Conservation (phyloP, 2,329 filamentous ascomycete species). For the Fusarium sp. region DNA sequence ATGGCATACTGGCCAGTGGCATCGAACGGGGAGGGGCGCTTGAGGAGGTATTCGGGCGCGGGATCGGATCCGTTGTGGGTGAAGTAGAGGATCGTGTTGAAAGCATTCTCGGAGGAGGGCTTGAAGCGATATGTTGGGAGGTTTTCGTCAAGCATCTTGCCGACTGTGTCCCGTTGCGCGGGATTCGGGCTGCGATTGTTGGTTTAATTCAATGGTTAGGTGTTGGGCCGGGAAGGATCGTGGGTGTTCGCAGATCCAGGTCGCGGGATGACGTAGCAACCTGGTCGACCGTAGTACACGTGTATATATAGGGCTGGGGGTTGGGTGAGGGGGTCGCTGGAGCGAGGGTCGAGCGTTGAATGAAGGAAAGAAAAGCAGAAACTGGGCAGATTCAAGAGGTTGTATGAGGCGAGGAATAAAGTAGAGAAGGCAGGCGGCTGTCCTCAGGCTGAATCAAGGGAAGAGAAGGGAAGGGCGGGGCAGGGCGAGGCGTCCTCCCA, state of each 20-base stretch:
- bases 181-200: slow-evolving; percentile 14
- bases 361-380: slow-evolving; percentile 1
- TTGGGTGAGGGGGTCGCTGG: not conserved
- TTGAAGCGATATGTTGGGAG: slow-evolving; percentile 80
- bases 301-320: not conserved
- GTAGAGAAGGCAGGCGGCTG: slow-evolving; percentile 10
- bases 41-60: slow-evolving; percentile 83
- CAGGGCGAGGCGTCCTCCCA: slow-evolving; percentile 7
- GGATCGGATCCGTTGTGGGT: slow-evolving; percentile 86
- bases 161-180: slow-evolving; percentile 4
- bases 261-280: slow-evolving; percentile 12
- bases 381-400: not conserved
- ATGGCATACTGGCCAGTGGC: slow-evolving; percentile 89
- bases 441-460: not conserved
- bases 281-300: slow-evolving; percentile 11
- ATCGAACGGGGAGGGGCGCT: slow-evolving; percentile 77
- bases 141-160: slow-evolving; percentile 89
- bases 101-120: slow-evolving; percentile 66
- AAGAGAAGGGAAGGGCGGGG: not conserved
- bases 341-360: not conserved
- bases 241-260: slow-evolving; percentile 13
- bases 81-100: slow-evolving; percentile 72
- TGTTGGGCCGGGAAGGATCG: not conserved
- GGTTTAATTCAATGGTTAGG: slow-evolving; percentile 1
- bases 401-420: slow-evolving; percentile 10